Percentiles rank a stretch among this genome's conserved stretches.
These are phyloP conservation scores for Acorus calamus DNA, from an alignment of 106 monocot species.

Conservation along the genomic window DNA sequence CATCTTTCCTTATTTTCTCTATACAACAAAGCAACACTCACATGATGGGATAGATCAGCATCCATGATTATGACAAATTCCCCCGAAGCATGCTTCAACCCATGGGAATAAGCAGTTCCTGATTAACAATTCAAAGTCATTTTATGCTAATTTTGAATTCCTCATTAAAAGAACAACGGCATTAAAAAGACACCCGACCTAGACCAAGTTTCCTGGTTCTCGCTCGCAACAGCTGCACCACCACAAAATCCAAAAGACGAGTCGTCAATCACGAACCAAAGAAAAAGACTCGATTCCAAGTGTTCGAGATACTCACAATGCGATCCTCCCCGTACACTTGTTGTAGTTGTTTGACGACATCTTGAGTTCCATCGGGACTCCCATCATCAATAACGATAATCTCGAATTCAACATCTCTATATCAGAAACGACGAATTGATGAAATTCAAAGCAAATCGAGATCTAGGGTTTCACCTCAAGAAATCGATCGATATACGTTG, in stretches of 20 bases:
- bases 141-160: too few relatives aligned
- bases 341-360: conserved; percentile 85
- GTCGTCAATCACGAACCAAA: too few relatives aligned
- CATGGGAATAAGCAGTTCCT: conserved; percentile 98
- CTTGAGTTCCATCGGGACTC: conserved; percentile 99
- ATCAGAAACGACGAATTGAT: neutral
- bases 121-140: conserved; percentile 2
- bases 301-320: conserved; percentile 43
- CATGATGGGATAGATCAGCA: conserved; percentile 98
- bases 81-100: conserved; percentile 88
- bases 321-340: conserved; percentile 81
- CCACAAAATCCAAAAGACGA: conserved; percentile 5
- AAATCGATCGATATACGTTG: too few relatives aligned
- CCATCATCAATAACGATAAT: conserved; percentile 96
- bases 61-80: conserved; percentile 97
- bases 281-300: too few relatives aligned
- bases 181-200: conserved; percentile 29
- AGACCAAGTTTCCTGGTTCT: conserved; percentile 87
- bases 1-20: neutral
- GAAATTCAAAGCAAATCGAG: neutral
- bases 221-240: conserved; percentile 66
- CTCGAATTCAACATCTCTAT: conserved; percentile 85
- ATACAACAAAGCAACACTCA: conserved; percentile 22
- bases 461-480: neutral
- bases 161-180: too few relatives aligned